A percentile compares a stretch with the other conserved stretches of the same genome.
These are phyloP conservation scores for Plasmodium relictum DNA, from an alignment of 169 alveolate genomes.

Conservation along the genomic window DNA sequence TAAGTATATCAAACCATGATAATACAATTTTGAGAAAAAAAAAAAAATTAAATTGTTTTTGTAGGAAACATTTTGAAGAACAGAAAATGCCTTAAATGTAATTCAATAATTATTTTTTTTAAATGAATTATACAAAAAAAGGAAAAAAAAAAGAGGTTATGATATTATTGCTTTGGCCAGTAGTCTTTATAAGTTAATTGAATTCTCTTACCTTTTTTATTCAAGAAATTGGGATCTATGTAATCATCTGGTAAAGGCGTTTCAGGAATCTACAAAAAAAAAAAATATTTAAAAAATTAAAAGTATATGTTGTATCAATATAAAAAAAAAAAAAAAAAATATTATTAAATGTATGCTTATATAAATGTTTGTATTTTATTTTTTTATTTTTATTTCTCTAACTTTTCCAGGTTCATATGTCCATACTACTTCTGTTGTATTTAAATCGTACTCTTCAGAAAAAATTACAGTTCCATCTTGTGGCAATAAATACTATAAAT, in stretches of 20 bases:
- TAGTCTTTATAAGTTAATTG: conserved; percentile 85
- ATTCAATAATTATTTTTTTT: conserved; percentile 53
- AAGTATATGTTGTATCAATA: not conserved
- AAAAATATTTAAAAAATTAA: conserved; percentile 4
- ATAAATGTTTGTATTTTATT: not conserved
- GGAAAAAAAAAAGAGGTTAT: conserved; percentile 9
- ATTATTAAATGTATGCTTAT: not conserved
- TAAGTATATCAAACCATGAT: not conserved
- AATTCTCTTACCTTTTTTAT: conserved; percentile 87
- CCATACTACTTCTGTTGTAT: conserved; percentile 89
- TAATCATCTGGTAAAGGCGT: conserved; percentile 88
- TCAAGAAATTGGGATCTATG: conserved; percentile 88
- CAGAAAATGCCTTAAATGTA: conserved; percentile 49
- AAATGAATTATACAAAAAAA: conserved; percentile 13
- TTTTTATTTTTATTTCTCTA: not conserved
- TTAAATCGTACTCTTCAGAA: conserved; percentile 82
- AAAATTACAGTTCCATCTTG: conserved; percentile 87
- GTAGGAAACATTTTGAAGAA: conserved; percentile 45
- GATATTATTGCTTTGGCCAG: conserved; percentile 86
- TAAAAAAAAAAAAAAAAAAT: not conserved
- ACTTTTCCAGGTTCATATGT: conserved; percentile 89
- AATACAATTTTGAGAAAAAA: not conserved
- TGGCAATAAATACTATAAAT: conserved; percentile 83
- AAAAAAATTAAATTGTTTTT: not conserved
- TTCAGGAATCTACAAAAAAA: conserved; percentile 85